Base-by-base conservation (phyloP, 148 eudicot genomes). In the Rheum nobile region DNA sequence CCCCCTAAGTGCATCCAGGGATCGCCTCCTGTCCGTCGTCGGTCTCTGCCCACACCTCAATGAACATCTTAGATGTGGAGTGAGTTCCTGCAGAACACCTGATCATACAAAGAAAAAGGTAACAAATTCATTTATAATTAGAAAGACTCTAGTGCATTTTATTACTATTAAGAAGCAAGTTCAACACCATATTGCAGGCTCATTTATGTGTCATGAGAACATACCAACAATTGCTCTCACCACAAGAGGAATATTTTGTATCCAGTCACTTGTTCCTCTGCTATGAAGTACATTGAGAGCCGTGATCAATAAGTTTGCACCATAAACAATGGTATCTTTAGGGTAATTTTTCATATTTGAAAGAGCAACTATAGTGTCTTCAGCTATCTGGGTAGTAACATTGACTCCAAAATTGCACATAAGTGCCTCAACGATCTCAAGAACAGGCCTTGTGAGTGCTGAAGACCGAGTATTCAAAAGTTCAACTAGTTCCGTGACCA, bases 51-150 rank as follows among this genome's bases (percentile, higher is more conserved):
- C n/a, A n/a, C n/a, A n/a, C n/a, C n/a, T n/a, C n/a, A n/a, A n/a
- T n/a, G n/a, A n/a, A n/a, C n/a, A n/a, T n/a, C n/a, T n/a, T n/a
- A n/a, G n/a, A n/a, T n/a, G n/a, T n/a, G n/a, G n/a, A n/a, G n/a
- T n/a, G n/a, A n/a, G n/a, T n/a, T n/a, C n/a, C n/a, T n/a, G n/a
- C 79, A 93, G 81, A 75, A 93, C 89, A 52, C 96, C 96, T 91
- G 83, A 72, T 24, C 75, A 44, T 35, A 65, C 75, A 67, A 67
- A 67, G 38, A 13, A 35, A 29, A 78, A 61, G 4, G 19, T 22
- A 46, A 61, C 67, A 11, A 61, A 61, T 3, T 61, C 67, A 28
- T 31, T 65, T 65, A 38, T 14, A 65, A 16, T 32, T 65, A 65
- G 22, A 65, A 65, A 31, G 8, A 65, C 6, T 16, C 22, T 34